phyloP scores from a whole-genome alignment of 2,329 filamentous ascomycete genomes.

The Gyromitra esculenta region DNA sequence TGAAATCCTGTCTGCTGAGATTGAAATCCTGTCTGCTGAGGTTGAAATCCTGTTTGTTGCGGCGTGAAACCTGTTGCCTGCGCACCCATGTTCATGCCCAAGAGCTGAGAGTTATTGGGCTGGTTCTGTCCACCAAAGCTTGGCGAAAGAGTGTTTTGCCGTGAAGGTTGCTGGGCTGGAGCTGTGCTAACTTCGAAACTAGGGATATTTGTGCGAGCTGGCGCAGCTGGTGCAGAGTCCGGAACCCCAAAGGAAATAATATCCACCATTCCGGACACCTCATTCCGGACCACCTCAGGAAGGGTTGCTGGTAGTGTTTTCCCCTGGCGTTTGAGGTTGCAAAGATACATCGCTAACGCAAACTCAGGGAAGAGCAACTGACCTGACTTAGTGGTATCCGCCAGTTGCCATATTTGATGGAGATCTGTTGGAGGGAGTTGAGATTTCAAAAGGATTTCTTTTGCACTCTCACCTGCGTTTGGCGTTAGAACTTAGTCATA shows the following conservation, averaged over 20 bases:
- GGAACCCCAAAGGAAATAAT: slow-evolving; percentile 95
- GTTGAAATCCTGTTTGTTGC: slow-evolving; percentile 61
- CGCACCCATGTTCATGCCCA: slow-evolving; percentile 53
- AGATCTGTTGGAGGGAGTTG: slow-evolving; percentile 86
- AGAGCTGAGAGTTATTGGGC: slow-evolving; percentile 53
- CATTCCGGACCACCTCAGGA: slow-evolving; percentile 89
- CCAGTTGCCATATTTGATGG: slow-evolving; percentile 93
- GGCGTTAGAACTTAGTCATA: slow-evolving; percentile 49
- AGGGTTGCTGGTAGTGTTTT: slow-evolving; percentile 79
- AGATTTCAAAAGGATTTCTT: slow-evolving; percentile 86
- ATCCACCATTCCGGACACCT: slow-evolving; percentile 99
- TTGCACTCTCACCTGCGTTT: slow-evolving; percentile 76
- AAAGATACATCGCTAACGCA: slow-evolving; percentile 96
- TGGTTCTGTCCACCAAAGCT: slow-evolving; percentile 58
- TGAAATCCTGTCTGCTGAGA: slow-evolving; percentile 70
- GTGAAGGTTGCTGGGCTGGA: slow-evolving; percentile 58
- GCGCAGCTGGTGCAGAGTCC: slow-evolving; percentile 71
- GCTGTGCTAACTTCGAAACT: slow-evolving; percentile 69
- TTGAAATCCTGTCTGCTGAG: slow-evolving; percentile 59
- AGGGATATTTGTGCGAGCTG: slow-evolving; percentile 73
- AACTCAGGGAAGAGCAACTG: slow-evolving; percentile 98
- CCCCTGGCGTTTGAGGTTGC: slow-evolving; percentile 89
- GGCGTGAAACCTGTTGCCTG: slow-evolving; percentile 67
- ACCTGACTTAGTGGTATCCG: slow-evolving; percentile 94
- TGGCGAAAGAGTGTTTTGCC: slow-evolving; percentile 64